Base-by-base conservation (phyloP, 2,329 filamentous ascomycete species). In the Paraconiothyrium sp. region DNA sequence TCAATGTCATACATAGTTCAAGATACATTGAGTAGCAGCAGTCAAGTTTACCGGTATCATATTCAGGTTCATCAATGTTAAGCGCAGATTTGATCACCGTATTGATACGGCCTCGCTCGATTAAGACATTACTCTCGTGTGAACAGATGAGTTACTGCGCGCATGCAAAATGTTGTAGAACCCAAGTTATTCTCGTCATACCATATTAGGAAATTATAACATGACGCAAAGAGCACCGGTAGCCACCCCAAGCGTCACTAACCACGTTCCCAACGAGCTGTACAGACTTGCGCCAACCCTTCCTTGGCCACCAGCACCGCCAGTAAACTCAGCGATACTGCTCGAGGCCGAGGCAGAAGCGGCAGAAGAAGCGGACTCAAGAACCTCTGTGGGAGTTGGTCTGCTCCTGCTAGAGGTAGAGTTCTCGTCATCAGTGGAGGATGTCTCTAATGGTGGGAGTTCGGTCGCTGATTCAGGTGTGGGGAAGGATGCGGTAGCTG, bases 391-490 rank as follows among this genome's bases (percentile, higher is more conserved):
- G 10, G 46, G 30, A 2, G 46, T 32, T 48, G 46, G 46, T 9
- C 24, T 30, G 20, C 24, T 22, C 4, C 41, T 27, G 13, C 30
- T 30, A 11, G 24, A 30, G 10, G 46, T 48, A 13, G 46, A 48
- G 46, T 10, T 48, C 46, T 32, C 24, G 11, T 48, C 46, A 13
- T 48, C 46, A 32, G 46, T 11, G 6, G 46, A 48, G 4, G 48
- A 49, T 24, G 43, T 59, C 20, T 58, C 24, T 9, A 59, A 24
- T n/a, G 48, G 27, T 11, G 57, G 49, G 14, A 59, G 49, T n/a
- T 46, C 10, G 11, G 57, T 59, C 13, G 57, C 57, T 6, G 49
- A 52, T 24, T 32, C 57, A 39, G 57, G 57, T 16, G 49, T 59
- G 4, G 57, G 57, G 37, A 48, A 37, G 4, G 57, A 59, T n/a